Evolutionary conservation across 208 protist species (phyloP), one percentile per base, ranked within the genome.

Genomic region (Spongospora subterranea): DNA sequence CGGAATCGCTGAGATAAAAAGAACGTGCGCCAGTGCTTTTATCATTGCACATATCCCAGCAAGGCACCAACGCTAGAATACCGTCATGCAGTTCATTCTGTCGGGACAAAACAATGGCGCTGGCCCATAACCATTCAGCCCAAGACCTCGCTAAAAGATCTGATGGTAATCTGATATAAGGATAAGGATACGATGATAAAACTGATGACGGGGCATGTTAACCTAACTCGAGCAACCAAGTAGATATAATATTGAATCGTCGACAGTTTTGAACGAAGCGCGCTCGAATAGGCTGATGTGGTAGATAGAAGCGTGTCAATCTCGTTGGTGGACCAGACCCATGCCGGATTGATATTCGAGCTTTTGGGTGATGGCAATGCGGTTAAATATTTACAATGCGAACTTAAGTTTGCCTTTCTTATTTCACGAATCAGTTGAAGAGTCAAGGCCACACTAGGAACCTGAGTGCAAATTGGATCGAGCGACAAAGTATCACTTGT

Each of bases 171-270:
- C n/a, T 43, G 40, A 39, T n/a, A 43, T 82, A 6, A 45, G 6
- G n/a, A n/a, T n/a, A n/a, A n/a, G n/a, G n/a, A 60, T 60, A 6
- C 6, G 50, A 29, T 24, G 6, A 24, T 6, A 60, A 29, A 60
- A 6, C 24, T 6, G 13, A 60, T 6, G 50, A 60, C 24, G 13
- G 6, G 6, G 6, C 6, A 60, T 29, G 50, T 24, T 24, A 29
- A 60, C 50, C 24, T 6, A 24, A 60, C 24, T 29, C 50, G 50
- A 24, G 17, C 71, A 6, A 82, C n/a, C 6, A 82, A 20, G 35
- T 82, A 82, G n/a, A 82, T n/a, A 82, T 82, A 82, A 82, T 82
- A n/a, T n/a, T 82, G 71, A 35, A 82, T 43, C 35, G 71, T 82
- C 13, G 71, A 82, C n/a, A 82, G 71, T 35, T n/a, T 35, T 20